Evolutionary conservation across 192 early-diverging fungal genomes (phyloP).

Genomic region (Backusella australiensis): DNA sequence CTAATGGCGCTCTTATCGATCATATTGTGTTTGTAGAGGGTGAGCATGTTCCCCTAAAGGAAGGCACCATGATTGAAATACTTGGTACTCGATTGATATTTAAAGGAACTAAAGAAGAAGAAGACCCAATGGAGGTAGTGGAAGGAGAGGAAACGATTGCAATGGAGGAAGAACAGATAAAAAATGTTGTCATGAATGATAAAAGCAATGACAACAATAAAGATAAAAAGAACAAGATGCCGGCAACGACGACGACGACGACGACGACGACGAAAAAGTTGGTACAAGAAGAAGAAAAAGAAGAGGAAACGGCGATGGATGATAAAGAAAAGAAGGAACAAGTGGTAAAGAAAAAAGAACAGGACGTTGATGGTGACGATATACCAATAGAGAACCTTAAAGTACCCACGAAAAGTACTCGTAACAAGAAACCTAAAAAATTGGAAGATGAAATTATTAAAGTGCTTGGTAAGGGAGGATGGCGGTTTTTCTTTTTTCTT

Average conservation of each 20-base stretch:
- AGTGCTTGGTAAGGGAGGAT: conserved; percentile 8
- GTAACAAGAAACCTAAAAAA: neutral
- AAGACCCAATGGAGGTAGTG: neutral
- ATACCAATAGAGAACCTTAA: neutral
- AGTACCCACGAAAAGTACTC: neutral
- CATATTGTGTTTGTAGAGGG: conserved; percentile 34
- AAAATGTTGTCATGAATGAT: neutral
- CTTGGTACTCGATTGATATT: conserved; percentile 20
- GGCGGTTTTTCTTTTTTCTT: neutral
- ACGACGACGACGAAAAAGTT: neutral
- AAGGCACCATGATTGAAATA: conserved; percentile 22
- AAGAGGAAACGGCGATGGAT: neutral
- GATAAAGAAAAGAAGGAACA: neutral
- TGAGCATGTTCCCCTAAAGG: conserved; percentile 17
- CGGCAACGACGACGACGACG: neutral
- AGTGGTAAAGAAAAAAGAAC: neutral
- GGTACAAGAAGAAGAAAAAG: neutral
- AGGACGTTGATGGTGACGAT: neutral
- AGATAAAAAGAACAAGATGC: neutral
- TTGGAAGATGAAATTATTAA: conserved; percentile 8
- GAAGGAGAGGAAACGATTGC: neutral
- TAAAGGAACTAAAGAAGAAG: neutral
- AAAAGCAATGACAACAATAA: neutral
- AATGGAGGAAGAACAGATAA: neutral
- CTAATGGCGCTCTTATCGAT: conserved; percentile 44